Percentiles rank a stretch among this genome's conserved stretches.
Conservation (phyloP, 2,329 filamentous ascomycete genomes). For the Aspergillus thermomutatus region DNA sequence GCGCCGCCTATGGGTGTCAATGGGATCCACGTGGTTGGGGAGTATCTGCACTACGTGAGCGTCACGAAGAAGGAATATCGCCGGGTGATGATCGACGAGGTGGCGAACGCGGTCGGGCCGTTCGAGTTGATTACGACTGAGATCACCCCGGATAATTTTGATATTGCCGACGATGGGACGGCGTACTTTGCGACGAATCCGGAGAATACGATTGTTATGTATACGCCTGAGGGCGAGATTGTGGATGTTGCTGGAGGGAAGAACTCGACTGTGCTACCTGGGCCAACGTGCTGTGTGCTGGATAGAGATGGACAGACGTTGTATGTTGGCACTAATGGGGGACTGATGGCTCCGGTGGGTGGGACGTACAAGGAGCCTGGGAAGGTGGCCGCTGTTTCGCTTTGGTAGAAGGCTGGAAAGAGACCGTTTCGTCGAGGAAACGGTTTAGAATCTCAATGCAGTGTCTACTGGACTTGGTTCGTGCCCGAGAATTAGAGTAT, state of each 20-base stretch:
- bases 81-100: conserved; percentile 16
- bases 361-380: conserved; percentile 21
- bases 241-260: conserved; percentile 20
- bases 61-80: conserved; percentile 21
- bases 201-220: conserved; percentile 21
- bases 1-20: conserved; percentile 21
- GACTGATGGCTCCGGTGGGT: conserved; percentile 20
- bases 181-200: conserved; percentile 21
- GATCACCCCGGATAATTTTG: conserved; percentile 21
- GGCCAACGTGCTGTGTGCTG: conserved; percentile 16
- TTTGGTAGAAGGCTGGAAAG: background rate
- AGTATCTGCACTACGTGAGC: conserved; percentile 22
- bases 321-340: conserved; percentile 24
- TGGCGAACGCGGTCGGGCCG: conserved; percentile 14
- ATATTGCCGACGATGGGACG: conserved; percentile 17
- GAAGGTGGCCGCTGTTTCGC: conserved; percentile 9
- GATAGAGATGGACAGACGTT: conserved; percentile 11
- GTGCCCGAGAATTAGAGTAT: too few species aligned
- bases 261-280: conserved; percentile 19
- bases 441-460: too few species aligned
- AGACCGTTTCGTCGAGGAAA: too few species aligned
- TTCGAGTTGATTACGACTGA: conserved; percentile 22
- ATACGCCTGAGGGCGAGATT: conserved; percentile 19
- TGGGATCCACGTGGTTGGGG: conserved; percentile 11
- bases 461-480: too few species aligned